Conservation (phyloP, 2,329 filamentous ascomycete genomes). For the Penicillium decumbens region DNA sequence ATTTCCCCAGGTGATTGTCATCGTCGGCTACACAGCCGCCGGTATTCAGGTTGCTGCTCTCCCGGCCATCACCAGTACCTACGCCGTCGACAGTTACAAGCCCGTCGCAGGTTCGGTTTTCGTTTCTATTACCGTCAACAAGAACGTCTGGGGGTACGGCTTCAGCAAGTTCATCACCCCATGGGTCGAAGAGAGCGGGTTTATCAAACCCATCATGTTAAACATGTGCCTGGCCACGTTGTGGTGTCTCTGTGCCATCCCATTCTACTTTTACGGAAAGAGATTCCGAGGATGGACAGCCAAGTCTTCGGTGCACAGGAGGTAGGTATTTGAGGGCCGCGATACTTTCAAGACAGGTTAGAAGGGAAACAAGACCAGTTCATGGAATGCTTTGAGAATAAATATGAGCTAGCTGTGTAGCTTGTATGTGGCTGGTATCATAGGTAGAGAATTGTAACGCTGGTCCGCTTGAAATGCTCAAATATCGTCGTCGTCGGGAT, state of each 20-base stretch:
- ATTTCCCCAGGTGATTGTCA: constrained; percentile 42
- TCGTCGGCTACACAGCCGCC: constrained; percentile 55
- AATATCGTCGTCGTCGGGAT: constrained; percentile 45
- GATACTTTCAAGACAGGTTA: not conserved
- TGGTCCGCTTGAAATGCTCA: constrained; percentile 9
- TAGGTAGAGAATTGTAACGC: constrained; percentile 9
- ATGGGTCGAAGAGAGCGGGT: constrained; percentile 50
- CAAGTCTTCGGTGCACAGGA: constrained; percentile 52
- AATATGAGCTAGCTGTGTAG: not conserved
- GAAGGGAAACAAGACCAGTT: not conserved
- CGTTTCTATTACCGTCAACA: constrained; percentile 59
- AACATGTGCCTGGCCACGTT: constrained; percentile 53
- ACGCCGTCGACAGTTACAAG: constrained; percentile 62
- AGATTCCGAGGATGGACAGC: constrained; percentile 53
- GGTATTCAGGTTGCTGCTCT: constrained; percentile 58
- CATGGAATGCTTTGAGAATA: not conserved
- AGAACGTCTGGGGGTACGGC: constrained; percentile 61
- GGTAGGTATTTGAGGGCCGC: constrained; percentile 33
- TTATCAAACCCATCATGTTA: constrained; percentile 56
- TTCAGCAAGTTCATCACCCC: constrained; percentile 54
- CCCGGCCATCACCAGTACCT: constrained; percentile 55
- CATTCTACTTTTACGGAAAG: constrained; percentile 58
- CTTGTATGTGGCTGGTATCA: constrained; percentile 16
- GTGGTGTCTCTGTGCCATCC: constrained; percentile 52
- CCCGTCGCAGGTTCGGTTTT: constrained; percentile 57